A percentile compares a stretch with the other conserved stretches of the same genome.
These are phyloP conservation scores for Cucumis variabilis DNA, from an alignment of 331 rosid genomes.

Conservation along the genomic window DNA sequence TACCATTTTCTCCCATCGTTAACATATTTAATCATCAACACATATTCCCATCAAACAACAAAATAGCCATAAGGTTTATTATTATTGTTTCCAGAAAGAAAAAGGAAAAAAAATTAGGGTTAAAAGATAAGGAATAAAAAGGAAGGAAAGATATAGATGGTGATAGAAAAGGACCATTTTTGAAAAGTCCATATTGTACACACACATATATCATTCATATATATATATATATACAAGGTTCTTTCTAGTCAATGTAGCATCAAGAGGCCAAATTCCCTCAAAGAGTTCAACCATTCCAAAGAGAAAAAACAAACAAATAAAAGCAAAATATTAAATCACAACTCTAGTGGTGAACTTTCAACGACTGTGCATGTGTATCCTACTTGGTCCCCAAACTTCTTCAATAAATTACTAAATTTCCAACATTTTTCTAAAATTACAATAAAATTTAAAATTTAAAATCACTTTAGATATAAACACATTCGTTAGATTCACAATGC, in stretches of 20 bases:
- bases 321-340: neutral
- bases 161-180: conserved; percentile 15
- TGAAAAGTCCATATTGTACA: neutral
- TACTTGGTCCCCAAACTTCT: no score
- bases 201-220: no score
- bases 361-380: no score
- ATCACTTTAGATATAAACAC: no score
- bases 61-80: neutral
- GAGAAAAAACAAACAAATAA: no score
- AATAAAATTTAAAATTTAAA: no score
- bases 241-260: neutral
- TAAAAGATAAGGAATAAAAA: neutral
- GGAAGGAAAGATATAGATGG: neutral
- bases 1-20: neutral
- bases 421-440: no score
- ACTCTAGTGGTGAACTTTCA: neutral
- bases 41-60: neutral
- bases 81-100: no score
- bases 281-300: no score
- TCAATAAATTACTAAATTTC: no score
- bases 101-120: neutral
- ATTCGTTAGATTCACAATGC: no score
- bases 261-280: no score
- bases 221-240: neutral
- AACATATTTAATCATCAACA: neutral